Percentiles rank a stretch among this genome's conserved stretches.
Conservation (phyloP, 441 rosid genomes). For the Rhodomyrtus psidioides region DNA sequence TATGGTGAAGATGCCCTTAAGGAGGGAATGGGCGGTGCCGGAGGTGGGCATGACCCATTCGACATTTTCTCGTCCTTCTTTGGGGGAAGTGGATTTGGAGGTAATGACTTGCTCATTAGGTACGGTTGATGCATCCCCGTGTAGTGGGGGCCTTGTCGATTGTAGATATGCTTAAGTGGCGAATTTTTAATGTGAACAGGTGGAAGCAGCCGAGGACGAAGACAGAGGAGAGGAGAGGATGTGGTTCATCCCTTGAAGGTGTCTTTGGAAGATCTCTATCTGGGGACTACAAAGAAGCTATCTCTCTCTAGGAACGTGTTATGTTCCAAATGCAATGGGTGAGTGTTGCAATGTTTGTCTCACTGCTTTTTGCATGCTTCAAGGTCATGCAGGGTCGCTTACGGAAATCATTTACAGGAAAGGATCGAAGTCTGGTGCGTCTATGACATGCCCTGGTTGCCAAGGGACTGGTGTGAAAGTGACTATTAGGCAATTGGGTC, state of each 20-base stretch:
- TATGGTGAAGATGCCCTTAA: slow-evolving; percentile 23
- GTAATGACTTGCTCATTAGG: slow-evolving; percentile 11
- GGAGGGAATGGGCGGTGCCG: slow-evolving; percentile 70
- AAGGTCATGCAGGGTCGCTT: neutral
- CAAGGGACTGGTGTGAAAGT: slow-evolving; percentile 83
- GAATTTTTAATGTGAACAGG: slow-evolving; percentile 20
- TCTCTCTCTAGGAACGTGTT: slow-evolving; percentile 68
- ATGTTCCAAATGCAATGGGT: slow-evolving; percentile 74
- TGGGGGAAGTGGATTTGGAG: slow-evolving; percentile 66
- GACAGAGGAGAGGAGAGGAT: slow-evolving; percentile 81
- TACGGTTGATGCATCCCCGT: neutral
- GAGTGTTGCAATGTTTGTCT: slow-evolving; percentile 2
- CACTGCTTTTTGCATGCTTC: neutral
- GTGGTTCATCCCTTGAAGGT: slow-evolving; percentile 71
- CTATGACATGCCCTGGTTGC: slow-evolving; percentile 60
- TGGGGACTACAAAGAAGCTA: slow-evolving; percentile 65
- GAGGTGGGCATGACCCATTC: slow-evolving; percentile 65
- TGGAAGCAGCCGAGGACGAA: slow-evolving; percentile 59
- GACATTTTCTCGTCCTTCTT: slow-evolving; percentile 82
- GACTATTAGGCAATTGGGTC: slow-evolving; percentile 68
- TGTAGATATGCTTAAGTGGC: neutral
- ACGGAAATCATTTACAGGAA: slow-evolving; percentile 28
- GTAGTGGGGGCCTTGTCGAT: neutral
- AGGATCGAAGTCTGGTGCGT: slow-evolving; percentile 75
- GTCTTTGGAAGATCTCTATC: slow-evolving; percentile 60